phyloP scores from a whole-genome alignment of 768 basidiomycete species.

The Termitomyces sp. region DNA sequence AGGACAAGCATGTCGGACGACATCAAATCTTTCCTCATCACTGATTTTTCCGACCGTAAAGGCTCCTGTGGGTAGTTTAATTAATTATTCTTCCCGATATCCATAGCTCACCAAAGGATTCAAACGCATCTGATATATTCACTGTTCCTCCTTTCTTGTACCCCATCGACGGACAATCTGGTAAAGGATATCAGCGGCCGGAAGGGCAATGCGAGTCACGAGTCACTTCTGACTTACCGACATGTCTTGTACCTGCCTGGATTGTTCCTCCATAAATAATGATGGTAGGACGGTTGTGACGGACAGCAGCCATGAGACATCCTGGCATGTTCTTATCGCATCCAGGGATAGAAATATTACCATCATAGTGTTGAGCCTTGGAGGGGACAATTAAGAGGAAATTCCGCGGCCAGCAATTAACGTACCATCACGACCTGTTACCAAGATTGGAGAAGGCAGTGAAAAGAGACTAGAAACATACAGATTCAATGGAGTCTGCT shows the following conservation, averaged over 20 bases:
- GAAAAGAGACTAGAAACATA: slow-evolving; percentile 23
- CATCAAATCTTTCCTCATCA: slow-evolving; percentile 80
- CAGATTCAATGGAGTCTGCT: slow-evolving; percentile 86
- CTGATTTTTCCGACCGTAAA: slow-evolving; percentile 72
- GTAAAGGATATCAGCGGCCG: neutral
- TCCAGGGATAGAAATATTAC: slow-evolving; percentile 82
- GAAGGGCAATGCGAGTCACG: slow-evolving; percentile 24
- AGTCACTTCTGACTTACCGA: slow-evolving; percentile 38
- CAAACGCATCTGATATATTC: slow-evolving; percentile 83
- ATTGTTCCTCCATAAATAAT: slow-evolving; percentile 89
- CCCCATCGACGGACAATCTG: slow-evolving; percentile 79
- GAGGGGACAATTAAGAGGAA: neutral
- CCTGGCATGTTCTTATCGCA: slow-evolving; percentile 96
- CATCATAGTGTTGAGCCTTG: slow-evolving; percentile 87
- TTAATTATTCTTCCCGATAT: neutral
- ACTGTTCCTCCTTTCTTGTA: slow-evolving; percentile 77
- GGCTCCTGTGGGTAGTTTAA: slow-evolving; percentile 49
- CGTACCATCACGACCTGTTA: slow-evolving; percentile 55
- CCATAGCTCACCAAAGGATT: slow-evolving; percentile 64
- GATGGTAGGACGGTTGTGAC: slow-evolving; percentile 86
- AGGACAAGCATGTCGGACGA: slow-evolving; percentile 83
- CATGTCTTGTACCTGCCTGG: slow-evolving; percentile 66
- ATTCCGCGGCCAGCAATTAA: neutral
- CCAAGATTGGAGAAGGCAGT: slow-evolving; percentile 31
- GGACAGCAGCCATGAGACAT: slow-evolving; percentile 79